Evolutionary conservation across 768 basidiomycete species (phyloP), one percentile per base, ranked within the genome.

Genomic region (Calocera viscosa): DNA sequence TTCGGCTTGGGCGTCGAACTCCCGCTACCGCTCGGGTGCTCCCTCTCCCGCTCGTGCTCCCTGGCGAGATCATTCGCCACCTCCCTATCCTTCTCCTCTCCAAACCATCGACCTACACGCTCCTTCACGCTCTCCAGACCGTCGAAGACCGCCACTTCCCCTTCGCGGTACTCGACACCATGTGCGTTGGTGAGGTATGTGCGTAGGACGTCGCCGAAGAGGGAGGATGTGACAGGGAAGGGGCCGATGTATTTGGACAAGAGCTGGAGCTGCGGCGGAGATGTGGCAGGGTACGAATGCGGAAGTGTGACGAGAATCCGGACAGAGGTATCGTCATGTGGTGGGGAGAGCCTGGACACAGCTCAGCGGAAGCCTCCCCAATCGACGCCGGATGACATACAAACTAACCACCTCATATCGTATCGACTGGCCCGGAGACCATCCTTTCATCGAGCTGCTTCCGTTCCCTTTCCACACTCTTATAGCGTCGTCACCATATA

Each of bases 171-270:
- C 69, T 91, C 88, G n/a, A 90, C 82, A 7, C 88, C 90, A 19
- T 67, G 68, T 65, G 81, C 82, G 24, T 80, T 73, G 2, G 91
- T 91, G 66, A 94, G 91, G 74, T 83, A 94, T 0, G 89, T 93
- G 40, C 88, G 83, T 22, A 93, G 78, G 38, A 92, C 81, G 1
- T 82, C 82, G 26, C 90, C 90, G 72, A 94, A 94, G 19, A 94
- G 81, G 17, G 75, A 74, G 10, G 88, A 78, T 70, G 90, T 86
- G 0, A 88, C 86, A 22, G 87, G 85, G 72, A 86, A 93, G 1
- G 88, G 80, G 1, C 90, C 90, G 60, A 94, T 77, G 75, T 94
- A 94, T 26, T 85, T 85, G 1, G 90, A 92, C 30, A 93, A 82
- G 0, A 93, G 84, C 72, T 93, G 92, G 0, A 94, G 80, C 71